Conservation (phyloP, 108 stramenopile genomes). For the Pseudonitzschia pungens region DNA sequence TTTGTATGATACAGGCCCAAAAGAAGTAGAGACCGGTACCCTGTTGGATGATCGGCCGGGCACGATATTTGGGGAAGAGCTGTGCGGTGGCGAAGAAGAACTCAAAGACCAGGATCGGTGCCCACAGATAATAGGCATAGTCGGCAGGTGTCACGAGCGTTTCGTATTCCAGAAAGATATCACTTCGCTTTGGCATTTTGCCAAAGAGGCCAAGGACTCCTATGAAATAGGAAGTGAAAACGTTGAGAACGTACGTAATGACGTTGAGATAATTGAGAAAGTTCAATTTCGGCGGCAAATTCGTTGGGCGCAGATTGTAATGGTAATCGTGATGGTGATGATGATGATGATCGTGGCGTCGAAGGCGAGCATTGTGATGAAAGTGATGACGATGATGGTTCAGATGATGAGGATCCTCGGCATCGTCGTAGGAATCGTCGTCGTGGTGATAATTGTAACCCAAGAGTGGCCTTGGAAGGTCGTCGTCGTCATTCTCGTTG, state of each 20-base stretch:
- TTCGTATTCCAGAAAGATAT: constrained; percentile 38
- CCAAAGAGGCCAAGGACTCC: constrained; percentile 55
- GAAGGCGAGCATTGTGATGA: not conserved
- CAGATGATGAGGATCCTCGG: not conserved
- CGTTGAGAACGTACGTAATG: constrained; percentile 40
- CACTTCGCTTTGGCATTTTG: constrained; percentile 39
- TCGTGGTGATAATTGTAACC: constrained; percentile 6
- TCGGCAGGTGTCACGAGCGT: constrained; percentile 56
- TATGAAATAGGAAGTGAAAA: constrained; percentile 54
- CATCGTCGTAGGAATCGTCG: not conserved
- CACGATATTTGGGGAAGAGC: constrained; percentile 47
- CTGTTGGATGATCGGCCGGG: constrained; percentile 50
- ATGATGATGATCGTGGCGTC: not conserved
- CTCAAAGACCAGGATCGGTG: constrained; percentile 46
- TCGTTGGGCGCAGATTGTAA: not conserved
- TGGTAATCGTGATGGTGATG: not conserved
- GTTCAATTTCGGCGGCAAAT: constrained; percentile 41
- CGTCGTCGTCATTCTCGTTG: not conserved
- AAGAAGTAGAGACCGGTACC: constrained; percentile 55
- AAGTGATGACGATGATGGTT: not conserved
- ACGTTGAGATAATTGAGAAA: constrained; percentile 56
- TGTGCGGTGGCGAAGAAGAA: constrained; percentile 52
- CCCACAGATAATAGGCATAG: constrained; percentile 56
- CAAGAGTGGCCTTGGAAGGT: constrained; percentile 4
- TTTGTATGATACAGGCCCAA: constrained; percentile 51